Evolutionary conservation across 495 filamentous ascomycete species (phyloP), one percentile per base, ranked within the genome.

Genomic region (Lasiosphaeriaceae sp.): DNA sequence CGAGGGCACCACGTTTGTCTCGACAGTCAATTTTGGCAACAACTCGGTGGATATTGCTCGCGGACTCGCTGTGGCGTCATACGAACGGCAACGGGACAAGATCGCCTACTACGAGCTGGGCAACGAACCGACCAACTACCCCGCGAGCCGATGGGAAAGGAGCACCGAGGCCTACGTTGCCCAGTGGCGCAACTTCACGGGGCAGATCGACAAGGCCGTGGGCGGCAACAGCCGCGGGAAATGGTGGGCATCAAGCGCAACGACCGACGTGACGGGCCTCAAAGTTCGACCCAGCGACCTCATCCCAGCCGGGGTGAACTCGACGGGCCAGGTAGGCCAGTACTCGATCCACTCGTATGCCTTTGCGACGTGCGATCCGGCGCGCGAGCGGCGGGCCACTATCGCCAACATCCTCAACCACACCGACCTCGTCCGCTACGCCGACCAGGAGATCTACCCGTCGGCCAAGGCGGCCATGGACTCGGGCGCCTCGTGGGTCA

Each of bases 311-410:
- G 61, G 61, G 35, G 29, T 64, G 44, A 64, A 64, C 61, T 29
- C 26, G 11, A 64, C 61, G 7, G 61, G 61, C 26, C 22, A 47
- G 43, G 61, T 64, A 5, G 57, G 57, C 16, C 61, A 64, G 51
- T 71, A 71, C 60, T 68, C 64, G 4, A 63, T 62, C 47, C 68
- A 71, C 54, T 64, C 62, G 41, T 69, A 71, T 46, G 61, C 66
- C 12, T 71, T 68, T 50, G 63, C 65, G 17, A 67, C 68, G 2
- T 69, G 66, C 55, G 66, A 69, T 24, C 66, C 66, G 14, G 53
- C 55, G 7, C 55, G 66, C 17, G 66, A 66, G 17, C 41, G 39
- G 8, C 57, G 55, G 12, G 66, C 67, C 8, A 68, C 66, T 8
- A 58, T 64, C 37, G 47, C 61, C 35, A 69, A 67, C 52, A 51